Conservation (phyloP, 495 filamentous ascomycete species). For the Aspergillus cristatus region DNA sequence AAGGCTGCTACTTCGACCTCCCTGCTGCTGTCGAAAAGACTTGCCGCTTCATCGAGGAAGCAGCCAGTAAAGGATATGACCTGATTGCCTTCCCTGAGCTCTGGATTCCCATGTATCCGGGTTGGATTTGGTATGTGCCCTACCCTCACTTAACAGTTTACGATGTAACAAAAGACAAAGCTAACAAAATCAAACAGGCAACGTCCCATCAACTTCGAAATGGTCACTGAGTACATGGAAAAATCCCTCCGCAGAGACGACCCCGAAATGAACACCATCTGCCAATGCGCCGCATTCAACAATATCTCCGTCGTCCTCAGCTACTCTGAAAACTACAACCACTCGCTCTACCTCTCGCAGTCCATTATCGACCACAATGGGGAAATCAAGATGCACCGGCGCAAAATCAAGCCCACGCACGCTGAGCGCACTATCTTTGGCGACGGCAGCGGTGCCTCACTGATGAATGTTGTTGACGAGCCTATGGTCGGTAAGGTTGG, state of each 20-base stretch:
- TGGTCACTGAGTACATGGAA: conserved; percentile 15
- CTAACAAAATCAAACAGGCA: background rate
- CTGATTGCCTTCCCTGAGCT: conserved; percentile 29
- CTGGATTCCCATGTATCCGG: conserved; percentile 31
- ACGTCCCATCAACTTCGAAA: conserved; percentile 1
- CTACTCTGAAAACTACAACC: conserved; percentile 35
- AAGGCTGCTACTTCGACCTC: conserved; percentile 23
- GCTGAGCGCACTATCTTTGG: conserved; percentile 49
- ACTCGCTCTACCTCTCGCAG: conserved; percentile 46
- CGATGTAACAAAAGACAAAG: too few relatives aligned
- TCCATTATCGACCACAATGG: conserved; percentile 39
- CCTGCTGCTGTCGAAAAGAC: conserved; percentile 21
- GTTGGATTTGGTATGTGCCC: conserved; percentile 7
- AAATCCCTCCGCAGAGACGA: conserved; percentile 21
- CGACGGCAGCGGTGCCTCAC: conserved; percentile 26
- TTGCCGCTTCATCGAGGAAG: conserved; percentile 18
- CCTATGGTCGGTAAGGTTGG: conserved; percentile 15
- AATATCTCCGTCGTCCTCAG: conserved; percentile 32
- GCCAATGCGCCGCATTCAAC: conserved; percentile 7
- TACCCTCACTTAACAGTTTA: too few relatives aligned
- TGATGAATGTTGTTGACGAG: conserved; percentile 17
- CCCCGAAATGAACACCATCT: conserved; percentile 20
- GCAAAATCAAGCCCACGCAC: conserved; percentile 54
- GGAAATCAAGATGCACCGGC: conserved; percentile 31
- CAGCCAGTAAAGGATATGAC: conserved; percentile 15